A percentile compares a stretch with the other conserved stretches of the same genome.
These are phyloP conservation scores for Yamadazyma blattariae DNA, from an alignment of 1,139 yeast species.

Conservation along the genomic window DNA sequence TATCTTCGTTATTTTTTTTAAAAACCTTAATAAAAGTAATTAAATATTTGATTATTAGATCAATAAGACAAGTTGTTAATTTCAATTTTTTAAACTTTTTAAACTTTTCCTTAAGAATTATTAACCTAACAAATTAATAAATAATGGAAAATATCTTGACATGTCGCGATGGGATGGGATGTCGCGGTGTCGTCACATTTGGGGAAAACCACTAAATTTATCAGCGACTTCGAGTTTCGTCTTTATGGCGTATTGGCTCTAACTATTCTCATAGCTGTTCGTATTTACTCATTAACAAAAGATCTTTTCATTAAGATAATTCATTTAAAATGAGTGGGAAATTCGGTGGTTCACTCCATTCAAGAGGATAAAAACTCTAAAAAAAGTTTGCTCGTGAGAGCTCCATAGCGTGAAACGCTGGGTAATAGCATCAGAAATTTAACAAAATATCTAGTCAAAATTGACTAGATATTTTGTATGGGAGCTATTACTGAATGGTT, in stretches of 20 bases:
- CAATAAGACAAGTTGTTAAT: too few species aligned
- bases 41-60: too few species aligned
- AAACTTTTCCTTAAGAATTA: too few species aligned
- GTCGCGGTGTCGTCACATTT: too few species aligned
- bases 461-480: constrained; percentile 46
- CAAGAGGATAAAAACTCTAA: too few species aligned
- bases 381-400: constrained; percentile 76
- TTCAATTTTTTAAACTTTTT: too few species aligned
- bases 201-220: too few species aligned
- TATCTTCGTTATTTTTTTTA: too few species aligned
- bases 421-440: constrained; percentile 72
- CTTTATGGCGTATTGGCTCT: constrained; percentile 27
- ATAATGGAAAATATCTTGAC: too few species aligned
- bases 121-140: too few species aligned
- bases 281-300: constrained; percentile 67
- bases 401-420: constrained; percentile 65
- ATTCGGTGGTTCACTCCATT: constrained; percentile 78
- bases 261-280: constrained; percentile 51
- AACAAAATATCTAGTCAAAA: constrained; percentile 14
- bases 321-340: constrained; percentile 63
- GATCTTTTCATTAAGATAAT: constrained; percentile 11
- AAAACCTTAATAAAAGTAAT: too few species aligned
- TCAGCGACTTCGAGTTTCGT: constrained; percentile 5
- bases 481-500: constrained; percentile 76
- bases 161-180: too few species aligned